These are phyloP conservation scores for Aspergillus baeticus DNA, from an alignment of 495 filamentous ascomycete genomes.

Conservation along the genomic window DNA sequence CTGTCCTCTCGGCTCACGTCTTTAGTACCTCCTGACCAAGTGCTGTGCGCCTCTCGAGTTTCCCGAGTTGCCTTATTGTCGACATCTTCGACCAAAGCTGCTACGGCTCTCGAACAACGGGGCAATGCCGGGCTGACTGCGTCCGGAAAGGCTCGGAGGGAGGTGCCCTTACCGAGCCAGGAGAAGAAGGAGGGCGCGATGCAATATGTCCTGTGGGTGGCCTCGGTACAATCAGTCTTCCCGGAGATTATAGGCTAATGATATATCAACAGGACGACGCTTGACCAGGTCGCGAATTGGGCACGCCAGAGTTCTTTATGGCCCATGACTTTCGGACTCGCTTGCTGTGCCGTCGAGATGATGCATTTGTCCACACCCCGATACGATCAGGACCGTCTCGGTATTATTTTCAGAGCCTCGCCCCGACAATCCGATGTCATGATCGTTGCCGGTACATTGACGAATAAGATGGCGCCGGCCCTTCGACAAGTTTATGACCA, in stretches of 20 bases:
- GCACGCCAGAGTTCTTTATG: constrained; percentile 89
- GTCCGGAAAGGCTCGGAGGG: constrained; percentile 56
- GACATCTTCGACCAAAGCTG: constrained; percentile 41
- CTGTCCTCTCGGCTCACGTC: constrained; percentile 14
- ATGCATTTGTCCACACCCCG: constrained; percentile 96
- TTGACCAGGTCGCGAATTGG: constrained; percentile 94
- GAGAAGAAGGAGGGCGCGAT: constrained; percentile 90
- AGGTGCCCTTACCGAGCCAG: constrained; percentile 87
- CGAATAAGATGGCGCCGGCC: constrained; percentile 97
- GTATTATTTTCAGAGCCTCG: constrained; percentile 96
- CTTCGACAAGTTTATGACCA: constrained; percentile 96
- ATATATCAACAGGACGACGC: constrained; percentile 63
- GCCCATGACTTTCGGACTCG: constrained; percentile 98
- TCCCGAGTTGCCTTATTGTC: constrained; percentile 38
- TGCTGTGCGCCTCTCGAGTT: constrained; percentile 22
- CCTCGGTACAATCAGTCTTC: neutral
- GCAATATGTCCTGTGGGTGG: constrained; percentile 92
- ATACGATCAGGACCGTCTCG: constrained; percentile 93
- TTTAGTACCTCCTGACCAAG: constrained; percentile 30
- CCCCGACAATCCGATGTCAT: constrained; percentile 96
- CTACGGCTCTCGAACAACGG: constrained; percentile 44
- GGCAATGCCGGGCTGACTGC: constrained; percentile 44
- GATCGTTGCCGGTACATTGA: constrained; percentile 95
- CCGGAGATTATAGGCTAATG: constrained; percentile 7
- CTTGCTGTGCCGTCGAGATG: constrained; percentile 97